These are phyloP conservation scores for Isochrysis galbana DNA, from an alignment of 78 protist species.

Conservation along the genomic window DNA sequence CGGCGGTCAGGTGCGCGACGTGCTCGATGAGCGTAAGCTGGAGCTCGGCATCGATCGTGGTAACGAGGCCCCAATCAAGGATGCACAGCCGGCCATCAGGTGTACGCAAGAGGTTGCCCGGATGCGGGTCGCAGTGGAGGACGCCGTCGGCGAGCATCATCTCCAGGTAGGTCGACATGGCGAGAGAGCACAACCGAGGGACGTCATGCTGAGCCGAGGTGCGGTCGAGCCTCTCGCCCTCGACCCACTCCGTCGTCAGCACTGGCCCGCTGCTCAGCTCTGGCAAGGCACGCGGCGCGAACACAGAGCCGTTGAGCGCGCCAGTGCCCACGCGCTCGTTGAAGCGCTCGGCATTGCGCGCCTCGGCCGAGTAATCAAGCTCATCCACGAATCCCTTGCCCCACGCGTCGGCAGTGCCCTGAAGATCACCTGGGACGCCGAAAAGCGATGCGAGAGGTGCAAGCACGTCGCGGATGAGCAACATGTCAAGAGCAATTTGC, in stretches of 20 bases:
- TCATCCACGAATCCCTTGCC: constrained; percentile 32
- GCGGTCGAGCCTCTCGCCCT: constrained; percentile 25
- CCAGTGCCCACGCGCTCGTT: neutral
- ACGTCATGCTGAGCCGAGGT: neutral
- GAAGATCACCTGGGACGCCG: neutral
- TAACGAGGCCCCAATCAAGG: constrained; percentile 43
- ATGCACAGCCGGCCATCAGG: constrained; percentile 39
- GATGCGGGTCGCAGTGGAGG: constrained; percentile 56
- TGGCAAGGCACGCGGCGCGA: neutral
- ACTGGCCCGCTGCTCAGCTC: neutral
- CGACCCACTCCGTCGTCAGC: constrained; percentile 42
- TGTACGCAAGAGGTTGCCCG: constrained; percentile 46
- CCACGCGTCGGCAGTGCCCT: constrained; percentile 42
- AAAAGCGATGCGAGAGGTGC: neutral
- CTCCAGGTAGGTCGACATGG: constrained; percentile 30
- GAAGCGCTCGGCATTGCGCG: neutral
- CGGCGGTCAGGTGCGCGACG: constrained; percentile 36
- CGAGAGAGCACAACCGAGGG: neutral
- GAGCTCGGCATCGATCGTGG: neutral
- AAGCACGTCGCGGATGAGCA: neutral
- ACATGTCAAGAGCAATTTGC: constrained; percentile 26
- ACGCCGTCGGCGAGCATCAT: constrained; percentile 28
- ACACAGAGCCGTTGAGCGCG: neutral
- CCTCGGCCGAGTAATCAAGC: constrained; percentile 25
- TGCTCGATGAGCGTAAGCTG: constrained; percentile 33